Base-by-base conservation (phyloP, 2,329 filamentous ascomycete genomes). In the Epichloe typhina region DNA sequence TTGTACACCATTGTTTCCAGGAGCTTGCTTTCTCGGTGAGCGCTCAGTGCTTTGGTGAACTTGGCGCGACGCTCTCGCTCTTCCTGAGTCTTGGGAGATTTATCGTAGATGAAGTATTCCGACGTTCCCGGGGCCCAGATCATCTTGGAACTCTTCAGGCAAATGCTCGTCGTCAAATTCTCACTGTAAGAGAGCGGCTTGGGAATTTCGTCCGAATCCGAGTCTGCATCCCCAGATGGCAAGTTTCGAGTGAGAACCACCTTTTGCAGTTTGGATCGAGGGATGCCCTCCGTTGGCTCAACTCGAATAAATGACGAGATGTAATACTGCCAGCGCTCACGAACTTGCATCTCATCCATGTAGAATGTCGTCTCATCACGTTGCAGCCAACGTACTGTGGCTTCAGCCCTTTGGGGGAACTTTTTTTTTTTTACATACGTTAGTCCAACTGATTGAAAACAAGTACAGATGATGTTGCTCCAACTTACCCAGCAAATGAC, bases 281-380 rank as follows among this genome's bases (percentile, higher is more conserved):
- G 71, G 3, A 93, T 76, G 13, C 86, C 86, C 66, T 93, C 87
- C 0, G 93, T 98, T 2, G 88, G 86, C 61, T 95, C 88, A 23
- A 90, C 79, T 55, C 88, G 87, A 57, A 88, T 86, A 66, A 86
- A 97, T 0, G 90, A 89, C 17, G 91, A 90, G 52, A 95, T 88
- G 64, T 98, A 98, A 70, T 94, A 95, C 59, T 91, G 87, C 93
- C 93, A 98, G 39, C 82, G 77, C 55, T 88, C 83, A 51, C 84
- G 83, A 47, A 83, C 79, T 62, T 93, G 85, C 72, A 95, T 84
- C 58, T 95, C 88, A 57, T 95, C 88, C 61, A 84, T 84, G 59
- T 93, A 89, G 64, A 95, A 88, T 0, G 95, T 85, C 40, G 80
- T 82, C 57, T 85, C 82, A 47, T 84, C 80, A 49, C 78, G 75